Base-by-base conservation (phyloP, 2,329 filamentous ascomycete genomes). In the Phialophora verrucosa region DNA sequence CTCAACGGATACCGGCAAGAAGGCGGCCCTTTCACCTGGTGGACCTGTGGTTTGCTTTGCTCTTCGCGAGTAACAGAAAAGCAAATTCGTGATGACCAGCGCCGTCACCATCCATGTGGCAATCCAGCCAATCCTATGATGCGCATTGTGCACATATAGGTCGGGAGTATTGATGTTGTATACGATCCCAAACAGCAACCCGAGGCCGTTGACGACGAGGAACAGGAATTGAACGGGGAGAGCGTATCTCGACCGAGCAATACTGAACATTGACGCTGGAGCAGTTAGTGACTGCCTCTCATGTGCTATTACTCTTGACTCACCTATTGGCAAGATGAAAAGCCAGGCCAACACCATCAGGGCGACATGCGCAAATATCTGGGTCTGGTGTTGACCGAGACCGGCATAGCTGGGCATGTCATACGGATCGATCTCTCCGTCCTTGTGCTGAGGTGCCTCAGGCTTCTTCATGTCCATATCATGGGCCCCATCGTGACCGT, bases 111-210 rank as follows among this genome's bases (percentile, higher is more conserved):
- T 82, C 83, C 87, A 90, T 2, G 90, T 94, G 32, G 90, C 84
- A 50, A 91, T 83, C 94, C 94, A 98, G 62, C 93, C 93, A 51
- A 94, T 84, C 77, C 91, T 93, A 80, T 93, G 89, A 77, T 97
- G 93, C n/a, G 90, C 87, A 75, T 96, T 96, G 75, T 91, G 89
- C 35, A 88, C 88, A 76, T 97, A 97, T 25, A 97, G 81, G 75
- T 97, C 91, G 0, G 93, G 92, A 0, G 92, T 96, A 69, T 86
- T 88, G 65, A 85, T 83, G 76, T 95, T 92, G 82, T 97, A 97
- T 38, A 92, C 80, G 58, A 86, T 84, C 7, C 86, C 88, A 29
- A 91, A 76, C 14, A 91, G 74, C 27, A 93, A 71, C 20, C 89
- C 91, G 1, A 89, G 71, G 2, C 82, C 83, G 75, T 93, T 92